Evolutionary conservation across 1,139 yeast genomes (phyloP).

Genomic region (Kazachstania sp.): DNA sequence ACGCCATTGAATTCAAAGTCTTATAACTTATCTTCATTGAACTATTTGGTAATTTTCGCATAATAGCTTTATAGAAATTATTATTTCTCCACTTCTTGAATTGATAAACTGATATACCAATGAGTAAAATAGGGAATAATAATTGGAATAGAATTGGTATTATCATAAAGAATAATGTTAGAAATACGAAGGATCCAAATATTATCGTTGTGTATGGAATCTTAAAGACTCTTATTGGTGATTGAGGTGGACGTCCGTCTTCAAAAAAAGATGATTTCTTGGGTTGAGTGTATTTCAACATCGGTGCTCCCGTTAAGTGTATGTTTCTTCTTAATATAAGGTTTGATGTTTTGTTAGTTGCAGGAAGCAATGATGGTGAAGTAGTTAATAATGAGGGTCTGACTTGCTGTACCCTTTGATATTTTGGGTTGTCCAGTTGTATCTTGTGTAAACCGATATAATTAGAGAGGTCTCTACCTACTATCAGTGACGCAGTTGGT

Average conservation of each 20-base stretch:
- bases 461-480: no score
- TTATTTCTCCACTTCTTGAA: slow-evolving; percentile 17
- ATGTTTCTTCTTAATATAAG: background rate
- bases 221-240: background rate
- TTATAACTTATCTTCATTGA: slow-evolving; percentile 10
- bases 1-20: slow-evolving; percentile 15
- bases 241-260: slow-evolving; percentile 1
- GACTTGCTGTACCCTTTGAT: no score
- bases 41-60: slow-evolving; percentile 10
- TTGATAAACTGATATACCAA: slow-evolving; percentile 16
- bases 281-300: background rate
- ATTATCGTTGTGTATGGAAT: slow-evolving; percentile 1
- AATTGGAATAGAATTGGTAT: slow-evolving; percentile 17
- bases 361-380: no score
- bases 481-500: no score
- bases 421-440: no score
- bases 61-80: slow-evolving; percentile 10
- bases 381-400: no score
- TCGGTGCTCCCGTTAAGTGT: background rate
- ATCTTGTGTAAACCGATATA: no score
- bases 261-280: background rate
- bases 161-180: slow-evolving; percentile 12
- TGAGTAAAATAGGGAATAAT: slow-evolving; percentile 17
- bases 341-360: background rate
- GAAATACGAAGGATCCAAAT: slow-evolving; percentile 4